Evolutionary conservation across 345 rosid species (phyloP).

Genomic region (Microcos paniculata): DNA sequence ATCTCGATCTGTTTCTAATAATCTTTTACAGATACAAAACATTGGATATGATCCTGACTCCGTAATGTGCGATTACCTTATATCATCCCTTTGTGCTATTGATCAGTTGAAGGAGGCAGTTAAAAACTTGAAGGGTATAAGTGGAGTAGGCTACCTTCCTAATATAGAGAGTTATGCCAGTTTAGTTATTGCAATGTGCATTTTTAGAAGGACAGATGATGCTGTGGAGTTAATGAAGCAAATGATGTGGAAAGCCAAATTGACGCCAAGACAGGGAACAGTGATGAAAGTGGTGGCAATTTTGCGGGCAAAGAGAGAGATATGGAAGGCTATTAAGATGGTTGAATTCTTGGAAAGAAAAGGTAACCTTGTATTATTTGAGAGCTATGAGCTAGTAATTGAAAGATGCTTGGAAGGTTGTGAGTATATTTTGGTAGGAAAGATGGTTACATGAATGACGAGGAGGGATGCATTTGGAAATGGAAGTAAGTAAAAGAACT

Average conservation of each 20-base stretch:
- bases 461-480: slow-evolving; percentile 62
- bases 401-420: slow-evolving; percentile 71
- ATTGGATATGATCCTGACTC: slow-evolving; percentile 73
- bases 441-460: slow-evolving; percentile 65
- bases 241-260: slow-evolving; percentile 66
- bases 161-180: slow-evolving; percentile 67
- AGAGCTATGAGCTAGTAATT: slow-evolving; percentile 52
- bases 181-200: slow-evolving; percentile 52
- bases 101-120: slow-evolving; percentile 68
- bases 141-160: slow-evolving; percentile 58
- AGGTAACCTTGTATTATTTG: slow-evolving; percentile 57
- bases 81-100: slow-evolving; percentile 68
- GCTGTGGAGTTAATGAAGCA: slow-evolving; percentile 58
- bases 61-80: slow-evolving; percentile 61
- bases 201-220: slow-evolving; percentile 49
- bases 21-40: slow-evolving; percentile 51
- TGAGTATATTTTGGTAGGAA: slow-evolving; percentile 73
- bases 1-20: slow-evolving; percentile 37
- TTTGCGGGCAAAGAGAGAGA: slow-evolving; percentile 62
- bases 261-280: slow-evolving; percentile 65
- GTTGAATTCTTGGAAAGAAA: slow-evolving; percentile 67
- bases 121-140: slow-evolving; percentile 60
- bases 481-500: slow-evolving; percentile 62
- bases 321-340: slow-evolving; percentile 62
- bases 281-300: slow-evolving; percentile 57